Conservation (phyloP, 2,329 filamentous ascomycete genomes). For the Colletotrichum cereale region DNA sequence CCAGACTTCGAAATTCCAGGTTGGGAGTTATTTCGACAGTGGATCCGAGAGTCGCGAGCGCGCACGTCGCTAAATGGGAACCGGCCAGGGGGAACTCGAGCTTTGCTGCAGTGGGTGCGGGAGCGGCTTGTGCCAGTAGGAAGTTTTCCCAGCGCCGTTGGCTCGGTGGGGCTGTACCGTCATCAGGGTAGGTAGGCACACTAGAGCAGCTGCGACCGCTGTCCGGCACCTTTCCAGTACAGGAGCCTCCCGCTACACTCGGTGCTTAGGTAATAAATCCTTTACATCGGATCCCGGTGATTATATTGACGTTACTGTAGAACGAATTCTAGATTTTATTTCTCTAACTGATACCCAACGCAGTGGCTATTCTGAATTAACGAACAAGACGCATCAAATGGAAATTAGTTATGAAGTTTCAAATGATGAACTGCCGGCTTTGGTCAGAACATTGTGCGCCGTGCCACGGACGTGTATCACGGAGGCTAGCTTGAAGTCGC, state of each 20-base stretch:
- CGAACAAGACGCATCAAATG: too few relatives aligned
- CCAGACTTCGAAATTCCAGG: slow-evolving; percentile 27
- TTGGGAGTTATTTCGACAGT: slow-evolving; percentile 25
- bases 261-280: background rate
- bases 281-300: too few relatives aligned
- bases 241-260: too few relatives aligned
- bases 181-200: slow-evolving; percentile 15
- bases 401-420: too few relatives aligned
- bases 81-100: slow-evolving; percentile 20
- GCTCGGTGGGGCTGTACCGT: slow-evolving; percentile 25
- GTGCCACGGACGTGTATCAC: too few relatives aligned
- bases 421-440: too few relatives aligned
- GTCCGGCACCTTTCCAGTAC: background rate
- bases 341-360: background rate
- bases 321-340: too few relatives aligned
- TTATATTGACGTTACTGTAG: too few relatives aligned
- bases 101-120: slow-evolving; percentile 27
- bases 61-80: slow-evolving; percentile 16
- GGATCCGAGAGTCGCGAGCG: slow-evolving; percentile 23
- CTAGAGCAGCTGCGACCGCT: background rate
- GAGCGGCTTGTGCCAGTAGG: slow-evolving; percentile 32
- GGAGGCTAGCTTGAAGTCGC: background rate
- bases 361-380: too few relatives aligned
- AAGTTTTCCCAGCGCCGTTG: slow-evolving; percentile 20
- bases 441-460: too few relatives aligned